A percentile compares a stretch with the other conserved stretches of the same genome.
phyloP scores from a whole-genome alignment of 495 filamentous ascomycete species.

The Hypoxylon fuscum region DNA sequence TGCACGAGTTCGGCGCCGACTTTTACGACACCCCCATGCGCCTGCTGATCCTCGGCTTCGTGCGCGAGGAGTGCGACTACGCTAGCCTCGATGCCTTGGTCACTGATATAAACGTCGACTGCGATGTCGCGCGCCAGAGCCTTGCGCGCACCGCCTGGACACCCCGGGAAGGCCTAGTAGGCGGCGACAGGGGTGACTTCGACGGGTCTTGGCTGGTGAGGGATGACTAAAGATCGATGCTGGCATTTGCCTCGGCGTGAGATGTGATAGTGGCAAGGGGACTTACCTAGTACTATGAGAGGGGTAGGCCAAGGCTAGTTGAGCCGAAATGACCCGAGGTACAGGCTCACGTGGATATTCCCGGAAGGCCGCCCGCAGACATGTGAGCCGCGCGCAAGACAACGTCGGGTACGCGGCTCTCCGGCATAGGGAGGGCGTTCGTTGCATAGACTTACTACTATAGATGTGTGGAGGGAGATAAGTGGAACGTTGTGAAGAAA shows the following conservation, averaged over 20 bases:
- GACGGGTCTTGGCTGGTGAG: slow-evolving; percentile 54
- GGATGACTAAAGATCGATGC: not conserved
- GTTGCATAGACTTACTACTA: slow-evolving; percentile 2
- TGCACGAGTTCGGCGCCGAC: slow-evolving; percentile 75
- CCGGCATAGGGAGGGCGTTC: slow-evolving; percentile 10
- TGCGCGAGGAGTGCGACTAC: slow-evolving; percentile 91
- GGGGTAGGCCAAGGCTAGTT: slow-evolving; percentile 17
- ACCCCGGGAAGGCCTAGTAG: slow-evolving; percentile 51
- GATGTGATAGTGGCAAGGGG: not conserved
- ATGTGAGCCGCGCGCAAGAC: slow-evolving; percentile 21
- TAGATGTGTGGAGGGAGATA: too few species aligned
- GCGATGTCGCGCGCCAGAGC: slow-evolving; percentile 80
- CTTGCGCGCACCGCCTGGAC: slow-evolving; percentile 74
- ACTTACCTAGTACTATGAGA: not conserved
- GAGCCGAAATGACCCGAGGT: slow-evolving; percentile 35
- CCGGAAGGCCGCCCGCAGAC: too few species aligned
- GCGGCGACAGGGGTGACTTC: slow-evolving; percentile 36
- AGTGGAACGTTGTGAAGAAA: slow-evolving; percentile 22
- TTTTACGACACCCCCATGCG: slow-evolving; percentile 87
- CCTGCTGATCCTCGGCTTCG: slow-evolving; percentile 82
- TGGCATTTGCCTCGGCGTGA: not conserved
- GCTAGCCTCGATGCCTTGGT: slow-evolving; percentile 81
- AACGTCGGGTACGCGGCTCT: not conserved
- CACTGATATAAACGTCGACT: slow-evolving; percentile 87
- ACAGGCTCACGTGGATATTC: not conserved